phyloP scores from a whole-genome alignment of 2,329 filamentous ascomycete species.

The Xylaria sp. region DNA sequence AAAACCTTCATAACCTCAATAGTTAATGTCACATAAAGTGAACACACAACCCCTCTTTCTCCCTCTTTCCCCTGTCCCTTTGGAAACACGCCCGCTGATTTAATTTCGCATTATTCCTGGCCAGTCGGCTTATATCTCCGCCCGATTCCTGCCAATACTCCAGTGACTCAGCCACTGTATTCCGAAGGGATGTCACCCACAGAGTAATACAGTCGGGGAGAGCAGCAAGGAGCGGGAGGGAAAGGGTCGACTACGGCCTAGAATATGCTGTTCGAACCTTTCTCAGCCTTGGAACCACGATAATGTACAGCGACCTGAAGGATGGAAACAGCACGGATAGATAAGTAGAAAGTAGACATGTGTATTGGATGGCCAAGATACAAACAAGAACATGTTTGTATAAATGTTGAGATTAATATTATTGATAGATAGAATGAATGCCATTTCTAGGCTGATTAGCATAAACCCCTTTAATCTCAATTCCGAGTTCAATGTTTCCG shows the following conservation, averaged over 20 bases:
- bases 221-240: not conserved
- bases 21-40: no score
- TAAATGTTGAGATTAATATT: not conserved
- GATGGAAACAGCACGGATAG: not conserved
- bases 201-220: not conserved
- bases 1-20: no score
- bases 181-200: not conserved
- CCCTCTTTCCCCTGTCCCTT: no score
- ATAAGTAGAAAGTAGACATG: not conserved
- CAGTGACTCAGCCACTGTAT: not conserved
- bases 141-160: not conserved
- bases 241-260: slow-evolving; percentile 15
- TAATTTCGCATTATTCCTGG: no score
- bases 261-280: slow-evolving; percentile 11
- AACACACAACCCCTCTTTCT: no score
- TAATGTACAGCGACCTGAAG: not conserved
- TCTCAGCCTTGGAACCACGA: slow-evolving; percentile 7
- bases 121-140: no score
- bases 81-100: no score
- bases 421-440: not conserved
- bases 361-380: not conserved
- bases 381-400: not conserved
- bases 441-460: not conserved
- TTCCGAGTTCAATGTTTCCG: not conserved
- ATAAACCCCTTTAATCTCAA: not conserved